Conservation (phyloP, 306 rosid species). For the Lathyrus sativus region DNA sequence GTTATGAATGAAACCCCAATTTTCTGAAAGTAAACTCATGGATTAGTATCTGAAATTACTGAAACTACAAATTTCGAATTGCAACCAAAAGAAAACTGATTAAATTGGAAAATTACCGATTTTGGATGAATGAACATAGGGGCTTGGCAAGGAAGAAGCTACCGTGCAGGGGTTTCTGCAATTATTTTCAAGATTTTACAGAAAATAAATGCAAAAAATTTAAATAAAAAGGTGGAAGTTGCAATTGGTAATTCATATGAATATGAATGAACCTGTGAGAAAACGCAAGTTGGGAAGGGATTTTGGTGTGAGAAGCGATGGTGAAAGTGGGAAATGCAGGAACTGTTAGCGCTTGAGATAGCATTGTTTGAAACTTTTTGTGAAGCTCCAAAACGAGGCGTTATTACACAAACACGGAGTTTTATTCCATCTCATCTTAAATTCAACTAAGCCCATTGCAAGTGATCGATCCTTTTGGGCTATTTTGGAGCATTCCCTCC, state of each 20-base stretch:
- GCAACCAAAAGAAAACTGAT: not conserved
- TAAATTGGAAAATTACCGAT: constrained; percentile 48
- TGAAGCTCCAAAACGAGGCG: constrained; percentile 1
- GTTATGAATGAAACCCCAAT: not conserved
- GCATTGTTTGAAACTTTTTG: constrained; percentile 47
- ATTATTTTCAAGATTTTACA: constrained; percentile 10
- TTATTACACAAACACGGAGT: not conserved
- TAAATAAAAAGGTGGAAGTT: not conserved
- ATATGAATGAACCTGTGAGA: constrained; percentile 56
- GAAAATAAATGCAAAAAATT: not conserved
- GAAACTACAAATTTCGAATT: constrained; percentile 10
- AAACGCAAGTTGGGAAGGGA: constrained; percentile 36
- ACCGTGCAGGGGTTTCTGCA: constrained; percentile 55
- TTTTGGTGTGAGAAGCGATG: constrained; percentile 53
- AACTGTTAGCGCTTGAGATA: constrained; percentile 55
- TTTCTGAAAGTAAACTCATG: not conserved
- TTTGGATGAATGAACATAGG: constrained; percentile 51
- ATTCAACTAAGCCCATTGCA: not conserved
- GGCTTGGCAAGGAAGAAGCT: constrained; percentile 56
- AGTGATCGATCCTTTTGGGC: no score
- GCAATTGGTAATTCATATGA: not conserved
- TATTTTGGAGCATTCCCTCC: no score
- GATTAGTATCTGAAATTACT: constrained; percentile 17
- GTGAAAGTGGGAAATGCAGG: constrained; percentile 63
- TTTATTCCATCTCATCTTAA: not conserved